A percentile compares a stretch with the other conserved stretches of the same genome.
Conservation (phyloP, 2,329 filamentous ascomycete genomes). For the Thelonectria discophora region DNA sequence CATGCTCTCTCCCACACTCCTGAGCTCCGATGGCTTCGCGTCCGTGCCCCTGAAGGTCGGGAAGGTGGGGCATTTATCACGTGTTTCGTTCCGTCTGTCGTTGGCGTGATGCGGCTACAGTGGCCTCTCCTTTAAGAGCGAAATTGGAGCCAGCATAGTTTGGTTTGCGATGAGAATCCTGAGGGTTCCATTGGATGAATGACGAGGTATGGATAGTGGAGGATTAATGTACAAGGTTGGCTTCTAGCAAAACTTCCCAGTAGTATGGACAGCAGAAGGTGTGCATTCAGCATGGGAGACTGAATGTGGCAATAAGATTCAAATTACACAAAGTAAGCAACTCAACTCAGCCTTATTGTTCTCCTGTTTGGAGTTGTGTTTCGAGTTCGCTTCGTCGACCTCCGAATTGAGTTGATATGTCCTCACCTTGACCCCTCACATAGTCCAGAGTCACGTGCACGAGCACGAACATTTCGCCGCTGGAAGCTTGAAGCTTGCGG, state of each 20-base stretch:
- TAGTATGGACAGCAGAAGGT: too few relatives aligned
- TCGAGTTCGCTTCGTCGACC: too few relatives aligned
- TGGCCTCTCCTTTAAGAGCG: neutral
- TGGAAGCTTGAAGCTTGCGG: constrained; percentile 18
- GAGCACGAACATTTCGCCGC: constrained; percentile 20
- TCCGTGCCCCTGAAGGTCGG: constrained; percentile 42
- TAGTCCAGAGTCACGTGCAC: constrained; percentile 32
- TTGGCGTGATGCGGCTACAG: neutral
- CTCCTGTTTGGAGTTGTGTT: too few relatives aligned
- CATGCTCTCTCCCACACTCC: constrained; percentile 36
- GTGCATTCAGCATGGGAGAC: too few relatives aligned
- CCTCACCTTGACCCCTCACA: neutral
- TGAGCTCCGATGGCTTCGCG: constrained; percentile 43
- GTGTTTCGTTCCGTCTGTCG: constrained; percentile 35
- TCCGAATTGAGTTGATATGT: too few relatives aligned
- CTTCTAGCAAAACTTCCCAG: too few relatives aligned
- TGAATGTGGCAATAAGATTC: too few relatives aligned
- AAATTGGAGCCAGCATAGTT: neutral
- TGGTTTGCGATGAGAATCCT: neutral
- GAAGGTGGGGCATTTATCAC: constrained; percentile 38
- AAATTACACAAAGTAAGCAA: too few relatives aligned
- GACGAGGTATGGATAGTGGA: neutral
- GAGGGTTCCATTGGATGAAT: neutral
- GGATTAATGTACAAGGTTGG: neutral
- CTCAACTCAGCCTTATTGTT: too few relatives aligned